Evolutionary conservation across 768 basidiomycete genomes (phyloP), one percentile per base, ranked within the genome.

Genomic region (Infundibulicybe gibba): DNA sequence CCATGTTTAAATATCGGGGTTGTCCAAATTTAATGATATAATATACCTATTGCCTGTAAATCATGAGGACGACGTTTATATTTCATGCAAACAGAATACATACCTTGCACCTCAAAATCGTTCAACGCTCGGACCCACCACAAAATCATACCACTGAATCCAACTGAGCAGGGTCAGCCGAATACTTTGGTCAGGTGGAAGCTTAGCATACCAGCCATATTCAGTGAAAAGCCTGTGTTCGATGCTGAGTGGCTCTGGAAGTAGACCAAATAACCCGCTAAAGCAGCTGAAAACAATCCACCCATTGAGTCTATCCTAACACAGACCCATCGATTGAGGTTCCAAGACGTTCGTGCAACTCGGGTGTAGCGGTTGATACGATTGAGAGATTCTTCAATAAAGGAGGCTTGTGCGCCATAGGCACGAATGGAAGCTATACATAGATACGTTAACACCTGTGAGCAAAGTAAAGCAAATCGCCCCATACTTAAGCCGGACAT

Each of bases 291-390:
- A 57, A 87, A 87, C 10, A 80, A 19, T 3, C 69, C 73, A 1
- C 81, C 82, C 3, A 87, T 62, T 32, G 72, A 58, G 53, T 86
- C 81, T 38, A 83, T 73, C 5, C 85, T 76, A 47, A 84, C 60
- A 46, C 57, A 59, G 14, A 71, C 58, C 65, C 74, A 70, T 11
- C 71, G 62, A 48, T 77, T 77, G n/a, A 79, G 61, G 54, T 77
- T 76, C 47, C 78, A 80, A 56, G 76, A 78, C 1, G 70, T 68
- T 15, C 75, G 57, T 5, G 73, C 64, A 6, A 74, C 59, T 38
- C 72, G 66, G 11, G 69, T 67, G 47, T 76, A 84, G 16, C 68
- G 66, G 57, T 87, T 77, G 38, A 85, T 79, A 6, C 79, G 71
- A 33, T 66, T 62, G 38, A 76, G 58, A 5, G 76, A 72, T 50